Percentiles rank a stretch among this genome's conserved stretches.
phyloP scores from a whole-genome alignment of 2,329 filamentous ascomycete species.

The Diaporthe sp. region DNA sequence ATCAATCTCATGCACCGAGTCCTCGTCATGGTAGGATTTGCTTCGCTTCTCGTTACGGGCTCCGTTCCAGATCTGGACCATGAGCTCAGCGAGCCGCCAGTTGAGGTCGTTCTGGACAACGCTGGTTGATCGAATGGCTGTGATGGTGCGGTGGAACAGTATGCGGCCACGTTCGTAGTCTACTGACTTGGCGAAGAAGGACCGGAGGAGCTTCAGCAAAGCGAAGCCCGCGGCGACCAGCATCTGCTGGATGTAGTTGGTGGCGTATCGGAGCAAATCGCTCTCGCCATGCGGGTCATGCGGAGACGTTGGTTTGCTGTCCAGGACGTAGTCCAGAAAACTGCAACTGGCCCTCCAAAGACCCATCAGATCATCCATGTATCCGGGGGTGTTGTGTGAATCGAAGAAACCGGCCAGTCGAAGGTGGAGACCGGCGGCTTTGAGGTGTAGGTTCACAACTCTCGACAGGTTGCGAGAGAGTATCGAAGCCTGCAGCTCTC shows the following conservation, averaged over 20 bases:
- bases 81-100: constrained; percentile 84
- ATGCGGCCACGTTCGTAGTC: constrained; percentile 76
- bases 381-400: constrained; percentile 77
- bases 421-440: constrained; percentile 81
- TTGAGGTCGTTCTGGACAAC: constrained; percentile 84
- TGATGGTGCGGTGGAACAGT: constrained; percentile 79
- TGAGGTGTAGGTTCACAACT: constrained; percentile 75
- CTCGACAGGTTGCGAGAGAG: constrained; percentile 70
- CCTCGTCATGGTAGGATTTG: constrained; percentile 63
- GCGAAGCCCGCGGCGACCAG: constrained; percentile 85
- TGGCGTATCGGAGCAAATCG: constrained; percentile 74
- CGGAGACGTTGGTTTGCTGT: constrained; percentile 60
- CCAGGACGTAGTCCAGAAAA: constrained; percentile 76
- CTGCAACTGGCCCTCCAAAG: constrained; percentile 79
- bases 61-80: constrained; percentile 88
- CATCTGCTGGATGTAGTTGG: constrained; percentile 88
- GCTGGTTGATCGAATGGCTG: constrained; percentile 78
- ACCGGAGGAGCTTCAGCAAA: constrained; percentile 82
- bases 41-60: constrained; percentile 66
- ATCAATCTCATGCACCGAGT: constrained; percentile 68
- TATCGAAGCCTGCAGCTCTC: constrained; percentile 73
- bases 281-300: constrained; percentile 61
- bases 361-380: constrained; percentile 80
- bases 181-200: constrained; percentile 80
- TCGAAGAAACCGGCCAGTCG: constrained; percentile 87